Evolutionary conservation across 140 eudicot genomes (phyloP).

Genomic region (Ambrosia hybrid): DNA sequence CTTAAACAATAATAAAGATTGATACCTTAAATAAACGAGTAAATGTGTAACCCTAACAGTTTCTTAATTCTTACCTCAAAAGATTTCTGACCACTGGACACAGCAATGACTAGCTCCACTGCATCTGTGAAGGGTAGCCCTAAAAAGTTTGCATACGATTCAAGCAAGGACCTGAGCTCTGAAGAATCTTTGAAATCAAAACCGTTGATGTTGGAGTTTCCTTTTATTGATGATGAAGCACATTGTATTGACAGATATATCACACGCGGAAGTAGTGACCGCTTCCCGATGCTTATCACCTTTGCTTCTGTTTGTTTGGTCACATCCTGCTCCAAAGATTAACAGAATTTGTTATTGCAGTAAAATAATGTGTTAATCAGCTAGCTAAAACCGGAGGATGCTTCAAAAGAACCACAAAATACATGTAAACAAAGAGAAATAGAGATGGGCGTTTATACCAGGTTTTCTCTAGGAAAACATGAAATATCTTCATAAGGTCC

Average conservation of each 20-base stretch:
- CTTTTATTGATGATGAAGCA: conserved; percentile 70
- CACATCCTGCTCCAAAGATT: conserved; percentile 42
- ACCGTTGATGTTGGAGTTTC: conserved; percentile 55
- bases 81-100: conserved; percentile 56
- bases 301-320: conserved; percentile 49
- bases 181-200: conserved; percentile 52
- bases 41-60: not conserved
- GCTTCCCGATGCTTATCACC: conserved; percentile 55
- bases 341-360: not conserved
- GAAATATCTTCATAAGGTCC: conserved; percentile 84
- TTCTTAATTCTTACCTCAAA: conserved; percentile 46
- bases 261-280: conserved; percentile 83
- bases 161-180: conserved; percentile 73
- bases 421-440: not conserved
- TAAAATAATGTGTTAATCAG: not conserved
- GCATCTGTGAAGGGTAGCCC: conserved; percentile 72
- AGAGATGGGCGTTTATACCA: conserved; percentile 44
- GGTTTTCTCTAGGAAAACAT: conserved; percentile 51
- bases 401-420: not conserved
- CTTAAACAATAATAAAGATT: no score
- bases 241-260: conserved; percentile 68
- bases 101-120: conserved; percentile 48
- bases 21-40: no score
- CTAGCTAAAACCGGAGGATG: not conserved
- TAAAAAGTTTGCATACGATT: conserved; percentile 53